phyloP scores from a whole-genome alignment of 176 grass and related monocot species.

The Musa beccarii region DNA sequence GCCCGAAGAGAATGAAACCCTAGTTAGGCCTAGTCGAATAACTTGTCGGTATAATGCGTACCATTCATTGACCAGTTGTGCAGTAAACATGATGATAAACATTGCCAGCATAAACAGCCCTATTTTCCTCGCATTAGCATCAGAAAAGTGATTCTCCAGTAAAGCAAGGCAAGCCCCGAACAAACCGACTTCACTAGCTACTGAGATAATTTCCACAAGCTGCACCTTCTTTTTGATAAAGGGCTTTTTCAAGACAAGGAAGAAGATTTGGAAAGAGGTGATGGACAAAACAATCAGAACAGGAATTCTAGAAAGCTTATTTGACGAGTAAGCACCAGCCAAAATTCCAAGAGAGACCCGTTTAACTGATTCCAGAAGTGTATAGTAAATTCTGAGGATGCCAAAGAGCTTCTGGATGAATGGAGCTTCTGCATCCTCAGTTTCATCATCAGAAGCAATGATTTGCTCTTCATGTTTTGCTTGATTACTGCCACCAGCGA shows the following conservation, averaged over 20 bases:
- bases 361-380: constrained; percentile 53
- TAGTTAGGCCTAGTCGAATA: constrained; percentile 33
- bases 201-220: constrained; percentile 65
- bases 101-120: constrained; percentile 61
- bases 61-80: constrained; percentile 76
- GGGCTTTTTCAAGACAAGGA: constrained; percentile 58
- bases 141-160: constrained; percentile 22
- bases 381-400: constrained; percentile 59
- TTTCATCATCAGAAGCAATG: constrained; percentile 71
- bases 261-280: constrained; percentile 62
- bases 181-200: constrained; percentile 53
- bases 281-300: constrained; percentile 38
- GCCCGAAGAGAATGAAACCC: constrained; percentile 44
- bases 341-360: constrained; percentile 59
- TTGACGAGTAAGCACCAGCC: constrained; percentile 52
- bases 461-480: constrained; percentile 39
- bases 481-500: constrained; percentile 14
- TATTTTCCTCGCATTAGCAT: constrained; percentile 21
- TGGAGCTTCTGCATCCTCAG: constrained; percentile 57
- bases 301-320: constrained; percentile 27
- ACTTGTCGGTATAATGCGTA: constrained; percentile 59
- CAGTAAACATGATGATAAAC: constrained; percentile 38
- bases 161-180: constrained; percentile 57
- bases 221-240: constrained; percentile 92
- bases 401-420: constrained; percentile 60